Base-by-base conservation (phyloP, 306 rosid genomes). In the Quercus alba region DNA sequence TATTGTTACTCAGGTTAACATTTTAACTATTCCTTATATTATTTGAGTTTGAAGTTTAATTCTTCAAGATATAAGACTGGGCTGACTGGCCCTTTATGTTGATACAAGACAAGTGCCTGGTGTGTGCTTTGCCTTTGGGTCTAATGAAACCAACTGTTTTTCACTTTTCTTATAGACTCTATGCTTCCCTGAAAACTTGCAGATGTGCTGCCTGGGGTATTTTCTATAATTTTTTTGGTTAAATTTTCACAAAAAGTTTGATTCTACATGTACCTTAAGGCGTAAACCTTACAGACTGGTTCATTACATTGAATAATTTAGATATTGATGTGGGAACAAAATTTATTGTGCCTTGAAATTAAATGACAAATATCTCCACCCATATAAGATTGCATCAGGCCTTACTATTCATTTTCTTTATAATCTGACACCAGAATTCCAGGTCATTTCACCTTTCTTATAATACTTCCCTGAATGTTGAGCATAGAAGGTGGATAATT, bases 1-100 rank as follows among this genome's bases (percentile, higher is more conserved):
- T 74, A 88, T 96, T 80, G 93, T 96, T 75, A 91, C 99, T 79
- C 97, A 90, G 88, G 99, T 96, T 75, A 72, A 89, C 75, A 64
- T 70, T 79, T 71, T 75, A 26, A 78, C 64, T 38, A 17, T 72
- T 61, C 35, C 58, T 30, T 6, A 54, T 51, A 70, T 84, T 64
- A 31, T 81, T 62, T 68, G 35, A 13, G 58, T 84, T 70, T 70
- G 72, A 55, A 13, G 78, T 64, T 83, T 57, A 25, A 56, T 71
- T 44, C 20, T 46, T 76, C 30, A 28, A 28, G 75, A 57, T 54
- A 57, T 44, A 59, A 67, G 51, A 64, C 20, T 41, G 11, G 11
- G 33, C 61, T 35, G 46, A 41, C 46, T 41, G 46, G 46, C 46
- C 35, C 33, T 14, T 35, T 20, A 28, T 10, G 21, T 54, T 52